Percentiles rank a stretch among this genome's conserved stretches.
Evolutionary conservation across 2,329 filamentous ascomycete species (phyloP).

Genomic region (Nectriaceae sp.): DNA sequence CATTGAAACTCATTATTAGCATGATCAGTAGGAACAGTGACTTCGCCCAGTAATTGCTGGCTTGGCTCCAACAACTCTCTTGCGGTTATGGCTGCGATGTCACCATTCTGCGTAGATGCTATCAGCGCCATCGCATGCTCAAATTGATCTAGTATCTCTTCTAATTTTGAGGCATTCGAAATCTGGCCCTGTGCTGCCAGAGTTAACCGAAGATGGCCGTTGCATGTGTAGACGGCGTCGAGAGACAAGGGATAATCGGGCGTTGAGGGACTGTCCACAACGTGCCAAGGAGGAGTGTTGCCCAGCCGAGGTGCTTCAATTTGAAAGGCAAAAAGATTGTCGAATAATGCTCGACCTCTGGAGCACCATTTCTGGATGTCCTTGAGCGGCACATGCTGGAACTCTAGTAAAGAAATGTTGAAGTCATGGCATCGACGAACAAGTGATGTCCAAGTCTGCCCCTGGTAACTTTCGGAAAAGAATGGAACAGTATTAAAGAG

Average conservation of each 20-base stretch:
- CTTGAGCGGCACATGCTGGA: conserved; percentile 72
- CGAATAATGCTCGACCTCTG: conserved; percentile 65
- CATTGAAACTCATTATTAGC: conserved; percentile 52
- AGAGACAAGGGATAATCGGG: conserved; percentile 78
- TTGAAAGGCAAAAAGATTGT: conserved; percentile 83
- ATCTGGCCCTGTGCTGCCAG: conserved; percentile 57
- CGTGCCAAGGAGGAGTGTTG: conserved; percentile 53
- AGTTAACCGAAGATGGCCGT: conserved; percentile 54
- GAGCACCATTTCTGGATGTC: conserved; percentile 80
- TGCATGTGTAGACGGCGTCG: conserved; percentile 61
- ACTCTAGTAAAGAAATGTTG: conserved; percentile 67
- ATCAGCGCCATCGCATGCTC: conserved; percentile 23
- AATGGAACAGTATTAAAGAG: conserved; percentile 90
- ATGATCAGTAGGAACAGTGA: conserved; percentile 34
- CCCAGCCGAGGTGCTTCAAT: conserved; percentile 39
- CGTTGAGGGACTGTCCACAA: conserved; percentile 47
- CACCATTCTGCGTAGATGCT: conserved; percentile 8
- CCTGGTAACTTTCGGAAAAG: conserved; percentile 45
- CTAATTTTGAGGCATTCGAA: conserved; percentile 33
- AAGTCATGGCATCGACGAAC: conserved; percentile 69
- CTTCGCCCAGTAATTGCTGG: not conserved
- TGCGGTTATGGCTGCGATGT: conserved; percentile 7
- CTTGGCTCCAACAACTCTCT: too few relatives aligned
- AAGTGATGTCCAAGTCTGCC: conserved; percentile 60
- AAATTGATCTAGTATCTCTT: conserved; percentile 39